Conservation (phyloP, 441 rosid genomes). For the Adansonia grandidieri region DNA sequence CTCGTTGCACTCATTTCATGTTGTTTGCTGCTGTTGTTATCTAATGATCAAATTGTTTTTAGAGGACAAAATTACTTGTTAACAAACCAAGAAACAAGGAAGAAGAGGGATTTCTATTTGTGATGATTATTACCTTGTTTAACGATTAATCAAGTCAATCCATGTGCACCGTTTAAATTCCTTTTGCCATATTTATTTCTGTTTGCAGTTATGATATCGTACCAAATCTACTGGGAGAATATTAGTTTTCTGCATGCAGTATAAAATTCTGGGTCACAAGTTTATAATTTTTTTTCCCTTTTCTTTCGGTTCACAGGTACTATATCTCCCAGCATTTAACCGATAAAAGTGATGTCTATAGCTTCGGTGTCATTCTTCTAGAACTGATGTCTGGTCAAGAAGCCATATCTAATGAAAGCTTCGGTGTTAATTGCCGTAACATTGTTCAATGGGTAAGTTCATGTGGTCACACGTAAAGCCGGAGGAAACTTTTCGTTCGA, state of each 20-base stretch:
- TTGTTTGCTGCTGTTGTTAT: not conserved
- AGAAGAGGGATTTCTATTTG: not conserved
- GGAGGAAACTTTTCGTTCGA: not conserved
- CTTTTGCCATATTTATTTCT: not conserved
- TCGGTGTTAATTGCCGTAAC: constrained; percentile 86
- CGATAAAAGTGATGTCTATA: constrained; percentile 88
- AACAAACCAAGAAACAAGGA: not conserved
- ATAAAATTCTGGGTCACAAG: not conserved
- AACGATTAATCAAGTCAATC: not conserved
- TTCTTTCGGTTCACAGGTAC: constrained; percentile 58
- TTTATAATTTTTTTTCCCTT: not conserved
- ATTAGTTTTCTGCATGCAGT: not conserved
- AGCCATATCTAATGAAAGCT: constrained; percentile 90
- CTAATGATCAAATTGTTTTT: not conserved
- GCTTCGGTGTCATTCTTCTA: constrained; percentile 97
- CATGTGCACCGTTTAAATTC: not conserved
- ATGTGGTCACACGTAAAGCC: not conserved
- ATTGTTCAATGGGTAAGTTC: constrained; percentile 94
- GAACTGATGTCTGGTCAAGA: constrained; percentile 96
- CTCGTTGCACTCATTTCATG: no score
- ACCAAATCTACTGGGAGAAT: not conserved
- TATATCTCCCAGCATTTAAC: constrained; percentile 93
- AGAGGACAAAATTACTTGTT: not conserved
- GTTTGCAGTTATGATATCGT: not conserved
- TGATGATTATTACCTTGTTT: not conserved